phyloP scores from a whole-genome alignment of 2,329 filamentous ascomycete species.

The Clarireedia sp. region DNA sequence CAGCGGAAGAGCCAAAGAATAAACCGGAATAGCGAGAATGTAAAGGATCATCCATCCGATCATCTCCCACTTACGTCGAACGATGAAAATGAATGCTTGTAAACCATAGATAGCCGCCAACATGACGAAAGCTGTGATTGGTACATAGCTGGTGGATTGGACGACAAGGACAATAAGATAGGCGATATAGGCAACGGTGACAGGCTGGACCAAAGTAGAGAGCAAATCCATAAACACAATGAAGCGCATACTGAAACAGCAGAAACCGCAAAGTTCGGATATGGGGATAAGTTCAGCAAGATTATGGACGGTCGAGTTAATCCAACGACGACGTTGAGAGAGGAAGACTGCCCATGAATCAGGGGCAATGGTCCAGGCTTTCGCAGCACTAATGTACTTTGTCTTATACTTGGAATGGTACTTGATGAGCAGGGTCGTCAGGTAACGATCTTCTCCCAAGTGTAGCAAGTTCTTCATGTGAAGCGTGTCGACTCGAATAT shows the following conservation, averaged over 20 bases:
- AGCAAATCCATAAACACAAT: slow-evolving; percentile 91
- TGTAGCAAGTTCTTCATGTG: slow-evolving; percentile 99
- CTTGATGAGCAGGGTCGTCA: slow-evolving; percentile 91
- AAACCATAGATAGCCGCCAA: slow-evolving; percentile 95
- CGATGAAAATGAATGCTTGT: slow-evolving; percentile 92
- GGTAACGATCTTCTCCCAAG: slow-evolving; percentile 92
- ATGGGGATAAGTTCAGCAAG: slow-evolving; percentile 90
- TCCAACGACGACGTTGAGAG: slow-evolving; percentile 98
- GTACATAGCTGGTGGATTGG: slow-evolving; percentile 55
- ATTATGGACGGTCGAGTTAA: slow-evolving; percentile 98
- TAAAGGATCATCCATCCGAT: slow-evolving; percentile 99
- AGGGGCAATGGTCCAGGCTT: slow-evolving; percentile 95
- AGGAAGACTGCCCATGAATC: slow-evolving; percentile 92
- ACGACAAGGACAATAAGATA: slow-evolving; percentile 77
- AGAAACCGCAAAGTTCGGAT: slow-evolving; percentile 95
- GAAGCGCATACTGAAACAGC: slow-evolving; percentile 99
- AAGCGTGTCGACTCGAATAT: slow-evolving; percentile 92
- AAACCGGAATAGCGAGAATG: slow-evolving; percentile 82
- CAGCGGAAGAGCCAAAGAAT: slow-evolving; percentile 80
- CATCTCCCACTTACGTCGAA: slow-evolving; percentile 98
- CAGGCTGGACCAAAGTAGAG: slow-evolving; percentile 84
- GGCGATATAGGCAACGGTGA: slow-evolving; percentile 79
- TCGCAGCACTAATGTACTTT: slow-evolving; percentile 86
- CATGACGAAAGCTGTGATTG: slow-evolving; percentile 80
- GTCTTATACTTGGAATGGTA: slow-evolving; percentile 93